phyloP scores from a whole-genome alignment of 225 moss, liverwort and hornwort genomes.

The Physcomitrium patens region DNA sequence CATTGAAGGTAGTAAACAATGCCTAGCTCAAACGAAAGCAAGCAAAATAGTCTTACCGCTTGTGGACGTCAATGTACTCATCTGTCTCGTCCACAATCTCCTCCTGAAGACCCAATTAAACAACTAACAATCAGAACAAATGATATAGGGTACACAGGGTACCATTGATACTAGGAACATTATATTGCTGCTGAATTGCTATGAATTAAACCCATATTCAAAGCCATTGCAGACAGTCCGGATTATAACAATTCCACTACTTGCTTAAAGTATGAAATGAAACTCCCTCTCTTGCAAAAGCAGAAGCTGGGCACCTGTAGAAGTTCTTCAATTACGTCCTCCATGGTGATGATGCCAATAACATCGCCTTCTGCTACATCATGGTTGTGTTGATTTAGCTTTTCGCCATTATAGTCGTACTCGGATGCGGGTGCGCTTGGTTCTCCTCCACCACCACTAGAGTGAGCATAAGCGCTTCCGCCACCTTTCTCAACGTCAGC shows the following conservation, averaged over 20 bases:
- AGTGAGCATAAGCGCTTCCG: not conserved
- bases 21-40: not conserved
- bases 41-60: constrained; percentile 38
- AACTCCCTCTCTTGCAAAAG: not conserved
- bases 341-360: constrained; percentile 71
- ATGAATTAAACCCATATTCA: no score
- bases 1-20: not conserved
- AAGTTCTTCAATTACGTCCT: constrained; percentile 79
- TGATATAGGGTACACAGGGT: no score
- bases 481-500: constrained; percentile 44
- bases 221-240: no score
- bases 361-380: constrained; percentile 54
- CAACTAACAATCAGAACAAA: no score
- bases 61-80: constrained; percentile 71
- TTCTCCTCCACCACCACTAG: constrained; percentile 9
- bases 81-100: constrained; percentile 75
- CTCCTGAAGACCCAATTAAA: constrained; percentile 40
- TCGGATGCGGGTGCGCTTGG: constrained; percentile 24
- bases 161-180: no score
- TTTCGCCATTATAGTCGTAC: constrained; percentile 22
- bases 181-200: no score
- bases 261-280: not conserved
- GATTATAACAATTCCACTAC: no score
- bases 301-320: constrained; percentile 41
- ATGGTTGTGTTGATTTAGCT: not conserved